Evolutionary conservation across 106 monocot species (phyloP).

Genomic region (Allium sativum): DNA sequence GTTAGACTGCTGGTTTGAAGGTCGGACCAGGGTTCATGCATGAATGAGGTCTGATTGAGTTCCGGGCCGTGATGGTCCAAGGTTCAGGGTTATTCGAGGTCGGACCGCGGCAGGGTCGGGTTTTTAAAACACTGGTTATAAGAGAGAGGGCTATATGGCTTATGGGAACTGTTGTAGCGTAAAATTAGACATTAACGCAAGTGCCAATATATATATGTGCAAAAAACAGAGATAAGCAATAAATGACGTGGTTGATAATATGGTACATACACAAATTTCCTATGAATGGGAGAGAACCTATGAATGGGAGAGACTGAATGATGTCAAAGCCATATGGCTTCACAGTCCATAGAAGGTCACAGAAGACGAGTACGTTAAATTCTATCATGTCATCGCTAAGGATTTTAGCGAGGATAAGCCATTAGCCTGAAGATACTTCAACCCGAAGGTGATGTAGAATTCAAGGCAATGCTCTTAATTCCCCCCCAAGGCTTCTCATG

Average conservation of each 20-base stretch:
- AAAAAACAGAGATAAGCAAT: no score
- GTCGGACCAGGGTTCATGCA: no score
- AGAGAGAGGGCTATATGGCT: no score
- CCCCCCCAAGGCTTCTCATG: constrained; percentile 92
- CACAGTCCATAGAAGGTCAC: constrained; percentile 85
- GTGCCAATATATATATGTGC: no score
- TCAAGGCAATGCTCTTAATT: constrained; percentile 85
- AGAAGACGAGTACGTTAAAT: constrained; percentile 87
- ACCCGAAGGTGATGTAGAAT: constrained; percentile 97
- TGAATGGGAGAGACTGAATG: constrained; percentile 88
- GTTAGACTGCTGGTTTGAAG: no score
- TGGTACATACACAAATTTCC: constrained; percentile 77
- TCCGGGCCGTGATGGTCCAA: no score
- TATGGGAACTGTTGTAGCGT: no score
- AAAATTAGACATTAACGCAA: no score
- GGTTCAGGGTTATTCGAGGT: no score
- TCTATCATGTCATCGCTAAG: constrained; percentile 83
- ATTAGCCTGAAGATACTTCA: constrained; percentile 70
- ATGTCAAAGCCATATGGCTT: constrained; percentile 96
- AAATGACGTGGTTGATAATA: constrained; percentile 64
- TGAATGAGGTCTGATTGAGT: no score
- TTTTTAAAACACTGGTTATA: no score
- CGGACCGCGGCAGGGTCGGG: no score
- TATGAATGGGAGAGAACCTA: constrained; percentile 69
- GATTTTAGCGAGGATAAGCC: constrained; percentile 91